phyloP scores from a whole-genome alignment of 1,284 basidiomycete species.

The Moniliella sp. region DNA sequence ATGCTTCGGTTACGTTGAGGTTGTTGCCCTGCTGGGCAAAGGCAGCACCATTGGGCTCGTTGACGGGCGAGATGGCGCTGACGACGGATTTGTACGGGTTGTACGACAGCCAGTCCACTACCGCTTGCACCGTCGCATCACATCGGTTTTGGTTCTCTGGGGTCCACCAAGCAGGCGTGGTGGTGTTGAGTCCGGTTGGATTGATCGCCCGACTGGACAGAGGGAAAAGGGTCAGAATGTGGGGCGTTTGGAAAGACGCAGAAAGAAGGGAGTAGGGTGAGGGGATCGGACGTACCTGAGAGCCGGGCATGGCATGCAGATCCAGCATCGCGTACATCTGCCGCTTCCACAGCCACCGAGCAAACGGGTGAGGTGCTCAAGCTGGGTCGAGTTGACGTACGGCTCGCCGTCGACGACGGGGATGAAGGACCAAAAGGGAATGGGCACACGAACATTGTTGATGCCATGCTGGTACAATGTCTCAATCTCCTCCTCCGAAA shows the following conservation, averaged over 20 bases:
- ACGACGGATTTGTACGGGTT: constrained; percentile 21
- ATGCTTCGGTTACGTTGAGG: constrained; percentile 6
- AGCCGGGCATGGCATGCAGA: too few relatives aligned
- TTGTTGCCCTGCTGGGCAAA: constrained; percentile 2
- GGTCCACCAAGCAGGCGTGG: constrained; percentile 13
- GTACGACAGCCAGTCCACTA: constrained; percentile 11
- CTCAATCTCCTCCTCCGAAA: constrained; percentile 35
- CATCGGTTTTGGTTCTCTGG: constrained; percentile 14
- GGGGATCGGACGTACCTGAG: too few relatives aligned
- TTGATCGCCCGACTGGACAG: constrained; percentile 35
- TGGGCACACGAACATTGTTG: constrained; percentile 34
- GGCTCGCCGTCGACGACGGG: constrained; percentile 11
- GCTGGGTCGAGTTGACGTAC: constrained; percentile 13
- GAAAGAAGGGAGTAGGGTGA: too few relatives aligned
- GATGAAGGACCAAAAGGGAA: constrained; percentile 33
- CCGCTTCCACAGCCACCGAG: constrained; percentile 29
- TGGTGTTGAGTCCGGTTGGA: constrained; percentile 23
- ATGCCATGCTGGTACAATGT: constrained; percentile 24
- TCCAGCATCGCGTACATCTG: constrained; percentile 36
- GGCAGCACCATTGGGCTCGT: constrained; percentile 16
- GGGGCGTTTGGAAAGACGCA: too few relatives aligned
- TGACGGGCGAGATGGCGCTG: constrained; percentile 18
- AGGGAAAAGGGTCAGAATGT: too few relatives aligned
- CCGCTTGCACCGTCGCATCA: constrained; percentile 10
- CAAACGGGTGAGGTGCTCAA: constrained; percentile 16